phyloP scores from a whole-genome alignment of 345 rosid genomes.

The Bruguiera parviflora region DNA sequence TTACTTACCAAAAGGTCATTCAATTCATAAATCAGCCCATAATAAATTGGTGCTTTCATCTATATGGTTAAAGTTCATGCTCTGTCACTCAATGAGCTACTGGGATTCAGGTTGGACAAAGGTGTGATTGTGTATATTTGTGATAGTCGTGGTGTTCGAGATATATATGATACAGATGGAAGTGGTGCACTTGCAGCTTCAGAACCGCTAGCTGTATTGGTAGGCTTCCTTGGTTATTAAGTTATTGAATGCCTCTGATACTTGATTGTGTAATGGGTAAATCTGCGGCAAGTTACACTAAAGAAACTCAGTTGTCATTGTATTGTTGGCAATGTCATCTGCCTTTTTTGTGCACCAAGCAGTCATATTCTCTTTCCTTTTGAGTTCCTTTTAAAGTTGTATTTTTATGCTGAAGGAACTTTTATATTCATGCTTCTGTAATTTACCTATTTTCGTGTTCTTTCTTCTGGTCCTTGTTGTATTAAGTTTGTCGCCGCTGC shows the following conservation, averaged over 20 bases:
- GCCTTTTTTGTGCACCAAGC: neutral
- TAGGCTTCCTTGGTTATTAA: slow-evolving; percentile 20
- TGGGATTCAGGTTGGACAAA: slow-evolving; percentile 76
- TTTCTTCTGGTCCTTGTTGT: neutral
- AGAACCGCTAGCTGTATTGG: slow-evolving; percentile 86
- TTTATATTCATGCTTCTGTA: neutral
- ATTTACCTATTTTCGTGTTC: neutral
- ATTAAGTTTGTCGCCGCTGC: too few relatives aligned
- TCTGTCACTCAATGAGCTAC: slow-evolving; percentile 5
- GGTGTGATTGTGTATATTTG: slow-evolving; percentile 91
- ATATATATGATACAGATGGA: slow-evolving; percentile 91
- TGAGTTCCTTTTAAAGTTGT: neutral
- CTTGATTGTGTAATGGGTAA: too few relatives aligned
- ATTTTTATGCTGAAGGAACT: too few relatives aligned
- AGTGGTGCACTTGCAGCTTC: slow-evolving; percentile 66
- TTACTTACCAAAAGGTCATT: too few relatives aligned
- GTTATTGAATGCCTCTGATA: neutral
- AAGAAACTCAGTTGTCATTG: neutral
- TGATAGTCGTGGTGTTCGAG: slow-evolving; percentile 81
- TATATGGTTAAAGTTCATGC: neutral
- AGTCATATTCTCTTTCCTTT: neutral
- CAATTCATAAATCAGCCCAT: too few relatives aligned
- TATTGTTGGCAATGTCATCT: neutral
- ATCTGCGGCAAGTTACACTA: too few relatives aligned
- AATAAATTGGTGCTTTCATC: neutral